phyloP scores from a whole-genome alignment of 768 basidiomycete species.

The Phaeolepiota aurea region DNA sequence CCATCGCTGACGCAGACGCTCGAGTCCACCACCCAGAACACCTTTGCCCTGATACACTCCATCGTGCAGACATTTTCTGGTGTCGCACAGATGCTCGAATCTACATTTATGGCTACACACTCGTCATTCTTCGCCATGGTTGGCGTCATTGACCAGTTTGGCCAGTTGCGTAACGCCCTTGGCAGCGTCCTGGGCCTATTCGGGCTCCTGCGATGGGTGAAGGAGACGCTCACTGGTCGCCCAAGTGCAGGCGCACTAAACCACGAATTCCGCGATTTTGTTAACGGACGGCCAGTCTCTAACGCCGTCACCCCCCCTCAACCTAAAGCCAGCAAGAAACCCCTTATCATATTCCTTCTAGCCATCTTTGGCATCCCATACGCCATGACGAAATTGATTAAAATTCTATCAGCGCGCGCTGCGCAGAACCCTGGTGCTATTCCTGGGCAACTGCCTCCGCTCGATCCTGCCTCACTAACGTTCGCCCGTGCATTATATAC shows the following conservation, averaged over 20 bases:
- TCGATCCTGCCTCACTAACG: slow-evolving; percentile 72
- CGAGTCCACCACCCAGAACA: slow-evolving; percentile 75
- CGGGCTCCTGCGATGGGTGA: slow-evolving; percentile 82
- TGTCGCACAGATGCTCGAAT: slow-evolving; percentile 89
- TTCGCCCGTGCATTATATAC: slow-evolving; percentile 81
- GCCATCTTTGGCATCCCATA: slow-evolving; percentile 91
- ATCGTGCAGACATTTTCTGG: slow-evolving; percentile 88
- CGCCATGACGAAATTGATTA: slow-evolving; percentile 86
- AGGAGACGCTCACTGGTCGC: slow-evolving; percentile 45
- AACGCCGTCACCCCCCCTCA: slow-evolving; percentile 30
- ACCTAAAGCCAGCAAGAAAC: slow-evolving; percentile 78
- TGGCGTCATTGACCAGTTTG: slow-evolving; percentile 92
- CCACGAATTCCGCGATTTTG: slow-evolving; percentile 70
- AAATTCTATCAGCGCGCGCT: slow-evolving; percentile 60
- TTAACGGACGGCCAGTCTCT: slow-evolving; percentile 55
- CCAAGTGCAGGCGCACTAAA: slow-evolving; percentile 29
- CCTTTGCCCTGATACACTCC: slow-evolving; percentile 84
- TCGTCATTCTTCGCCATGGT: slow-evolving; percentile 94
- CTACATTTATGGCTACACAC: slow-evolving; percentile 89
- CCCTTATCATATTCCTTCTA: slow-evolving; percentile 86
- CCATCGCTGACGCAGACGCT: slow-evolving; percentile 71
- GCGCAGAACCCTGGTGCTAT: slow-evolving; percentile 35
- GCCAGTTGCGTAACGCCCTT: slow-evolving; percentile 83
- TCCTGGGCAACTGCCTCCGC: slow-evolving; percentile 37
- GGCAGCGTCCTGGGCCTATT: slow-evolving; percentile 92